phyloP scores from a whole-genome alignment of 192 early-diverging fungal species.

The Podila minutissima region DNA sequence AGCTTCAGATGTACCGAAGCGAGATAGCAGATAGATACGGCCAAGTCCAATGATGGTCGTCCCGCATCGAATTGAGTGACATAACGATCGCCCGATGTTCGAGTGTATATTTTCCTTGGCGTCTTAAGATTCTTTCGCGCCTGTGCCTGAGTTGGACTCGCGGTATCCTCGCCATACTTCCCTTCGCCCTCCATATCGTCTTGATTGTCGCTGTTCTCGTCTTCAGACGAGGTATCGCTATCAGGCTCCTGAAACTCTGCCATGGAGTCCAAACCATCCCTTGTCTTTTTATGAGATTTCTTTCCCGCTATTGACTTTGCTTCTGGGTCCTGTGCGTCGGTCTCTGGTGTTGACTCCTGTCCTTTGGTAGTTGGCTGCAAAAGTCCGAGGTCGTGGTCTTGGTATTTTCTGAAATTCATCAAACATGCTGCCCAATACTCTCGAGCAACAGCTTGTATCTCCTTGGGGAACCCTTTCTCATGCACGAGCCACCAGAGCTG shows the following conservation, averaged over 20 bases:
- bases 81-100: background rate
- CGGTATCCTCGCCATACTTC: background rate
- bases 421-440: slow-evolving; percentile 34
- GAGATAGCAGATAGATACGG: slow-evolving; percentile 24
- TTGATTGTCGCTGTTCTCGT: background rate
- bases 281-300: background rate
- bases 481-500: slow-evolving; percentile 25
- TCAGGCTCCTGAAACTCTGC: background rate
- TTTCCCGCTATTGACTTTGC: background rate
- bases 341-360: background rate
- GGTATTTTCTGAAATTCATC: background rate
- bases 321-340: background rate
- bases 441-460: slow-evolving; percentile 18
- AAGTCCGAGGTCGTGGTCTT: slow-evolving; percentile 1
- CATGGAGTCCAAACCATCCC: background rate
- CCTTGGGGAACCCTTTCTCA: slow-evolving; percentile 24
- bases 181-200: background rate
- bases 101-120: background rate
- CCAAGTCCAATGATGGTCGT: background rate
- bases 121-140: background rate
- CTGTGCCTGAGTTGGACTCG: background rate
- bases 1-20: slow-evolving; percentile 26
- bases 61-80: background rate
- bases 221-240: background rate
- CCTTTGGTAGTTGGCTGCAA: background rate